phyloP scores from a whole-genome alignment of 2,329 filamentous ascomycete genomes.

The Cryphonectria nitschkei region DNA sequence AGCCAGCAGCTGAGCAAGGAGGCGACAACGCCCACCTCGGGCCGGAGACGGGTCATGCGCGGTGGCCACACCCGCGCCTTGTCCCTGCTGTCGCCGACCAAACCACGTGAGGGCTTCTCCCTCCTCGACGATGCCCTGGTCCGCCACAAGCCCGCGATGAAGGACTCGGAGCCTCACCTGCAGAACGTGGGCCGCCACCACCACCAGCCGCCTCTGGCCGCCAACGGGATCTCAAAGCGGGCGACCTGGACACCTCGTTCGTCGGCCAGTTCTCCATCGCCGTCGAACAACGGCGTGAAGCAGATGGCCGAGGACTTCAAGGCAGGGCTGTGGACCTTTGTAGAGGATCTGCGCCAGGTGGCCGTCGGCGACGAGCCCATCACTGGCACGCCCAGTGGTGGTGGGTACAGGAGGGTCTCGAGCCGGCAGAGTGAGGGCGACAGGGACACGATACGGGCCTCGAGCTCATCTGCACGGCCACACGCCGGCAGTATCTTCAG shows the following conservation, averaged over 20 bases:
- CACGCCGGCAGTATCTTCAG: constrained; percentile 47
- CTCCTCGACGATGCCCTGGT: constrained; percentile 49
- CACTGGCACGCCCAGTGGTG: constrained; percentile 47
- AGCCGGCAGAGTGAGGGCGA: constrained; percentile 34
- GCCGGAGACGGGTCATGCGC: constrained; percentile 67
- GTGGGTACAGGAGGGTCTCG: constrained; percentile 29
- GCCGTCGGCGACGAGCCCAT: constrained; percentile 93
- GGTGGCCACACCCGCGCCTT: constrained; percentile 68
- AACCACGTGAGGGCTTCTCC: constrained; percentile 48
- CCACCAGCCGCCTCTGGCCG: constrained; percentile 32
- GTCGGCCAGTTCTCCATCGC: constrained; percentile 43
- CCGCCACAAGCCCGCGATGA: constrained; percentile 44
- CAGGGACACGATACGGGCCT: constrained; percentile 54
- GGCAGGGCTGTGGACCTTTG: constrained; percentile 89
- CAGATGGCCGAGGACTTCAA: constrained; percentile 89
- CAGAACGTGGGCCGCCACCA: constrained; percentile 35
- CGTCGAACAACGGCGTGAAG: constrained; percentile 52
- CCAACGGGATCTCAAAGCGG: constrained; percentile 52
- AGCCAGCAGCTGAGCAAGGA: constrained; percentile 49
- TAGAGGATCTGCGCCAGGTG: constrained; percentile 92
- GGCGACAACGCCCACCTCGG: constrained; percentile 40
- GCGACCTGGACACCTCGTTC: constrained; percentile 62
- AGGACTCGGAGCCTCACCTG: constrained; percentile 37
- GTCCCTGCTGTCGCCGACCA: constrained; percentile 78
- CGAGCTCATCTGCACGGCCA: constrained; percentile 42